phyloP scores from a whole-genome alignment of 495 filamentous ascomycete genomes.

The Opeltia flavorubescens region DNA sequence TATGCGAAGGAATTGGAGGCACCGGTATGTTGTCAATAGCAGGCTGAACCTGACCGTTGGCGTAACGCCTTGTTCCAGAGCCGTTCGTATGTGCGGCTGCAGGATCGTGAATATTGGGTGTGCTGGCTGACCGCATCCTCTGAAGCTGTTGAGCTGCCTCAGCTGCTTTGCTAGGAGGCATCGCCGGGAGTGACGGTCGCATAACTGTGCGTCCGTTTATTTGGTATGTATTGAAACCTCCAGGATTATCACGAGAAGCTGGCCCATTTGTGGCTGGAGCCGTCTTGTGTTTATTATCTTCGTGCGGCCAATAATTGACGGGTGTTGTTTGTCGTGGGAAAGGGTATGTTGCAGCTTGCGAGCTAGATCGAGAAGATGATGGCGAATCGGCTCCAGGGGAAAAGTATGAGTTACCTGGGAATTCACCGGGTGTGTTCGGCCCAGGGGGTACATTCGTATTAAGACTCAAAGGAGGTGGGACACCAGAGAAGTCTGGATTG shows the following conservation, averaged over 20 bases:
- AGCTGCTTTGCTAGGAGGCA: conserved; percentile 39
- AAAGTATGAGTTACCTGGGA: conserved; percentile 67
- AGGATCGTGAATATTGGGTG: conserved; percentile 49
- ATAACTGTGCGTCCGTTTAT: conserved; percentile 53
- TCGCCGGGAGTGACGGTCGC: conserved; percentile 70
- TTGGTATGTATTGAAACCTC: conserved; percentile 41
- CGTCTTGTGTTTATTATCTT: conserved; percentile 68
- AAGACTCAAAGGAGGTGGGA: conserved; percentile 40
- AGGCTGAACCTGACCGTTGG: conserved; percentile 46
- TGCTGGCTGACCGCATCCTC: conserved; percentile 54
- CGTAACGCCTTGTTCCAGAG: conserved; percentile 31
- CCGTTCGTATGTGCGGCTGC: conserved; percentile 7
- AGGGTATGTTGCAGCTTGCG: conserved; percentile 48
- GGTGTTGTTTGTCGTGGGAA: conserved; percentile 65
- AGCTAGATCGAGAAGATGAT: conserved; percentile 69
- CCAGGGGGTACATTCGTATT: conserved; percentile 47
- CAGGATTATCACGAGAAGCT: conserved; percentile 62
- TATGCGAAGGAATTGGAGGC: conserved; percentile 46
- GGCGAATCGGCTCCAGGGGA: conserved; percentile 79
- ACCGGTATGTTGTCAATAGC: conserved; percentile 54
- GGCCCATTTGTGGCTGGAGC: conserved; percentile 73
- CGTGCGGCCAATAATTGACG: conserved; percentile 42
- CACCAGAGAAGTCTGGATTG: conserved; percentile 34
- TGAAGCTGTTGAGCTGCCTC: conserved; percentile 33
- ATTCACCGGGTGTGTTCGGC: conserved; percentile 37